These are phyloP conservation scores for Aspergillus thermomutatus DNA, from an alignment of 2,329 filamentous ascomycete species.

Conservation along the genomic window DNA sequence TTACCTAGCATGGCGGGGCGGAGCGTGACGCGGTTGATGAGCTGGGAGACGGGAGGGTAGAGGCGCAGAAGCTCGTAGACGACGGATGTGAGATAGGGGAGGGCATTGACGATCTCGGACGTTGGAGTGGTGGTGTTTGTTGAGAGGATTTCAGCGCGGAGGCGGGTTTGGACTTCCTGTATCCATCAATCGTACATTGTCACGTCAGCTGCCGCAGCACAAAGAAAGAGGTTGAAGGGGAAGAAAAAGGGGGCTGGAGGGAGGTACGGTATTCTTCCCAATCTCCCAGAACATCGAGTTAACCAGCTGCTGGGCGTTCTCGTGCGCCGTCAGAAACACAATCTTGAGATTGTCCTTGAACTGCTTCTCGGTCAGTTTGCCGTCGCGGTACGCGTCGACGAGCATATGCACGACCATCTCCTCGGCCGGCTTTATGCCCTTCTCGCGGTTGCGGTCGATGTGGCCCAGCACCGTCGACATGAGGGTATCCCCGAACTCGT, in stretches of 20 bases:
- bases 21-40: conserved; percentile 45
- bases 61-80: conserved; percentile 49
- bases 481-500: conserved; percentile 22
- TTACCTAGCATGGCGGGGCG: conserved; percentile 24
- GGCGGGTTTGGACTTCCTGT: conserved; percentile 27
- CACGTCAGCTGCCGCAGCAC: neutral
- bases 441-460: neutral
- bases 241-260: neutral
- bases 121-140: conserved; percentile 9
- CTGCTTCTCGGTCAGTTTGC: conserved; percentile 33
- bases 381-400: conserved; percentile 18
- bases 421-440: conserved; percentile 3
- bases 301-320: conserved; percentile 41
- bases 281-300: conserved; percentile 38
- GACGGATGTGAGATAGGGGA: conserved; percentile 45
- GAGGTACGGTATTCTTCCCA: conserved; percentile 25
- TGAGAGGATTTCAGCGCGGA: conserved; percentile 29
- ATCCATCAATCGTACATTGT: neutral
- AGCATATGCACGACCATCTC: conserved; percentile 23
- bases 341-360: conserved; percentile 42
- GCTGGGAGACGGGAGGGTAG: conserved; percentile 49
- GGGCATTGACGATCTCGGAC: conserved; percentile 28
- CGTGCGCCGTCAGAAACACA: conserved; percentile 41
- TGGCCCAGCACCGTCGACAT: conserved; percentile 9
- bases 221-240: neutral